These are phyloP conservation scores for Calonectria fujianensis DNA, from an alignment of 2,329 filamentous ascomycete genomes.

Conservation along the genomic window DNA sequence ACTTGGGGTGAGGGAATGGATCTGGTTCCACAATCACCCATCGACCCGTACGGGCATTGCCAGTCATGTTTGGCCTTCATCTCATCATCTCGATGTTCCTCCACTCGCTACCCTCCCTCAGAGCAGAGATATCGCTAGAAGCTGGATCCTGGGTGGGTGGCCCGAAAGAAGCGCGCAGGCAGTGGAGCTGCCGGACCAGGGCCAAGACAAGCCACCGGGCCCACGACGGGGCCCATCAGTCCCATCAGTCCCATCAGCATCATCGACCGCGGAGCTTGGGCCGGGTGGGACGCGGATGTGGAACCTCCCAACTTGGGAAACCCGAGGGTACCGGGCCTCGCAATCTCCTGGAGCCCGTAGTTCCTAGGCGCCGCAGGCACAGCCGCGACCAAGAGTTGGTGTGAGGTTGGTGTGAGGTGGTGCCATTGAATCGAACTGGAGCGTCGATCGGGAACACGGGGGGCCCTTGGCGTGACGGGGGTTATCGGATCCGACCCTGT, in stretches of 20 bases:
- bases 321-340: conserved; percentile 47
- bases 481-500: conserved; percentile 38
- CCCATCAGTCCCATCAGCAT: conserved; percentile 40
- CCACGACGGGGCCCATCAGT: conserved; percentile 41
- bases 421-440: conserved; percentile 31
- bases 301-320: conserved; percentile 51
- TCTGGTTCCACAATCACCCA: conserved; percentile 35
- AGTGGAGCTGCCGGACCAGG: conserved; percentile 51
- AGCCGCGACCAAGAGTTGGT: conserved; percentile 23
- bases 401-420: conserved; percentile 29
- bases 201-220: conserved; percentile 49
- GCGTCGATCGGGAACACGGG: conserved; percentile 41
- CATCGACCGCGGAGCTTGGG: conserved; percentile 40
- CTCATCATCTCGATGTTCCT: conserved; percentile 24
- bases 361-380: conserved; percentile 27
- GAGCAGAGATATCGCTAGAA: conserved; percentile 28
- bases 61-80: conserved; percentile 29
- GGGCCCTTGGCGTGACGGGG: conserved; percentile 24
- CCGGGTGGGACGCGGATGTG: conserved; percentile 43
- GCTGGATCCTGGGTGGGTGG: conserved; percentile 32
- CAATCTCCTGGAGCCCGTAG: conserved; percentile 18
- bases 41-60: conserved; percentile 29
- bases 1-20: conserved; percentile 47
- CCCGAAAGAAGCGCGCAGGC: conserved; percentile 40
- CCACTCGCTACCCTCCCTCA: conserved; percentile 27